Percentiles rank a stretch among this genome's conserved stretches.
These are phyloP conservation scores for Cladosporium oxysporum DNA, from an alignment of 2,329 filamentous ascomycete genomes.

Conservation along the genomic window DNA sequence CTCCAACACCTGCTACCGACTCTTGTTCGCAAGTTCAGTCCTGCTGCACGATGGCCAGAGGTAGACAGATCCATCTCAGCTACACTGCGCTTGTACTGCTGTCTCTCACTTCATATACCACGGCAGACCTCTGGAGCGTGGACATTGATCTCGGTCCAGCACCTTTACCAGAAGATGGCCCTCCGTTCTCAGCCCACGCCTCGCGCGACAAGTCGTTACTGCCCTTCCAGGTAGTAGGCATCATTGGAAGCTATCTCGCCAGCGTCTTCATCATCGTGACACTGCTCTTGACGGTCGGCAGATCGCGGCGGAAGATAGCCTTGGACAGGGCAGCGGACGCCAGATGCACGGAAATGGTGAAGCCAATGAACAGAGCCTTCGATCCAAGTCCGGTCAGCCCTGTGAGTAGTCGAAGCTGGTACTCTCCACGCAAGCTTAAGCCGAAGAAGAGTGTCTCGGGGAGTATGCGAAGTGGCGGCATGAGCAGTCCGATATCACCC, in stretches of 20 bases:
- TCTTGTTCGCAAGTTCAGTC: not conserved
- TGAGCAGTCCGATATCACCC: constrained; percentile 47
- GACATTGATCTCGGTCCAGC: constrained; percentile 58
- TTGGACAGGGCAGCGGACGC: constrained; percentile 52
- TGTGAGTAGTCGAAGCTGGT: constrained; percentile 33
- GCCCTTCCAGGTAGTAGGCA: constrained; percentile 78
- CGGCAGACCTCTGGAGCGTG: constrained; percentile 40
- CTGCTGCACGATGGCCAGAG: not conserved
- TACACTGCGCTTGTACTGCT: constrained; percentile 34
- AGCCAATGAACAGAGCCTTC: constrained; percentile 41
- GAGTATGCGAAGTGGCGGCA: constrained; percentile 38
- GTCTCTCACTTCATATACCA: constrained; percentile 23
- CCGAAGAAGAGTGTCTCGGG: constrained; percentile 31
- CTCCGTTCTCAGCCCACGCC: constrained; percentile 60
- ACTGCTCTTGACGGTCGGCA: constrained; percentile 51
- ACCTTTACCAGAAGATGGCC: constrained; percentile 61
- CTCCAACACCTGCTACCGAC: not conserved
- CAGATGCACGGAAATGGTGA: constrained; percentile 61
- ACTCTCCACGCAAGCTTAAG: constrained; percentile 28
- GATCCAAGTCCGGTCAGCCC: constrained; percentile 39
- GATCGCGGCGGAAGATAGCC: constrained; percentile 47
- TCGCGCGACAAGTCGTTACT: constrained; percentile 65
- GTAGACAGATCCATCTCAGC: constrained; percentile 26
- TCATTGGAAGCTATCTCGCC: constrained; percentile 80
- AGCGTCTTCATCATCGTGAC: constrained; percentile 73